Base-by-base conservation (phyloP, 2,329 filamentous ascomycete genomes). In the Macrophomina pseudophaseolina region DNA sequence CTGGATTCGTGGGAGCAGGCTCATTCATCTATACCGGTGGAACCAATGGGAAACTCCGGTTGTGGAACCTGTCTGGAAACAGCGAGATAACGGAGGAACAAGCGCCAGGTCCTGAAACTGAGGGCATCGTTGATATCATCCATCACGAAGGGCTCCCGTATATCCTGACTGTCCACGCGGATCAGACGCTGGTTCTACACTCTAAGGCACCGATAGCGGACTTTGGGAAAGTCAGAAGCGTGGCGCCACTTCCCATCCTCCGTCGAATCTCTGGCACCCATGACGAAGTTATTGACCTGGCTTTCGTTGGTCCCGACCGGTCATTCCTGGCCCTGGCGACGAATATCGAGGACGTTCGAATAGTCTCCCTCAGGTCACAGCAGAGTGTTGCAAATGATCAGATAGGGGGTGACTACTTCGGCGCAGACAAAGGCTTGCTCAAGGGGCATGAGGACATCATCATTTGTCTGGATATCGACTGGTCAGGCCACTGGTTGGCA, bases 401-500 rank as follows among this genome's bases (percentile, higher is more conserved):
- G 28, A 56, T 67, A 7, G 72, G 72, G 56, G 78, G 74, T n/a
- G 81, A 82, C 30, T 95, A 94, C 75, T 97, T 98, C 76, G 95
- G 95, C 14, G 92, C 94, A 68, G 95, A 99, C 74, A 85, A 97
- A 46, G 92, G 90, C 2, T 83, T 95, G 30, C 84, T 99, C 1
- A 92, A 92, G 74, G 95, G 95, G 1, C 95, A 99, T 72, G 90
- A 94, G 59, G 95, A 99, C 72, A 97, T 99, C 62, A 91, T 99
- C 68, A 97, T 99, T 72, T 94, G 93, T 67, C 83, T 99, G 48
- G 94, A 97, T 75, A 89, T 93, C 2, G 95, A 99, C 79, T 97
- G 93, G 93, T 98, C 95, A 9, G 96, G 96, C 0, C 90, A 95
- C 76, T 99, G 95, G 95, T 87, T 99, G 46, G 94, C 91, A 12